Evolutionary conservation across 352 stramenopile species (phyloP).

Genomic region (Aphanomyces invadans): DNA sequence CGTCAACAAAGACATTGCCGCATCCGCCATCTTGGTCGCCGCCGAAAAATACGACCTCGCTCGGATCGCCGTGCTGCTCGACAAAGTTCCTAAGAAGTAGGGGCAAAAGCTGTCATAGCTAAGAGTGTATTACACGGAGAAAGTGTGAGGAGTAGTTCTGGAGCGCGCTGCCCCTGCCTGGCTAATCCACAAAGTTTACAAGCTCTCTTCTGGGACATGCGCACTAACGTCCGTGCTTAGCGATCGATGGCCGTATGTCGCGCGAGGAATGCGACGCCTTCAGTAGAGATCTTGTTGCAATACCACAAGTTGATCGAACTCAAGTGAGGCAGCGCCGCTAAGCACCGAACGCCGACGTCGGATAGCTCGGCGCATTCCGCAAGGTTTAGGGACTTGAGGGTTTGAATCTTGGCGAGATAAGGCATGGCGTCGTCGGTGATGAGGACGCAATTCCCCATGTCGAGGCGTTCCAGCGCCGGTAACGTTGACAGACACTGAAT

Average conservation of each 20-base stretch:
- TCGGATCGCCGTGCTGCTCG: conserved; percentile 47
- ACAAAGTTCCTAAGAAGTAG: conserved; percentile 55
- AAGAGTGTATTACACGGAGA: too few species aligned
- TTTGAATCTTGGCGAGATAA: conserved; percentile 37
- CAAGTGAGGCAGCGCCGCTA: conserved; percentile 43
- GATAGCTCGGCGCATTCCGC: conserved; percentile 65
- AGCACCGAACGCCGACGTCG: conserved; percentile 42
- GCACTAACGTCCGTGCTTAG: not conserved
- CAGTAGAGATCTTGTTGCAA: conserved; percentile 60
- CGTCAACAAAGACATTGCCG: conserved; percentile 39
- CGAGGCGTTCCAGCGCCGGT: conserved; percentile 48
- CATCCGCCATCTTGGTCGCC: conserved; percentile 53
- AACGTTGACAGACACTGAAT: conserved; percentile 46
- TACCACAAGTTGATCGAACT: conserved; percentile 72
- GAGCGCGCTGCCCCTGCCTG: too few species aligned
- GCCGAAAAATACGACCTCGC: conserved; percentile 76
- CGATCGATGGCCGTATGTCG: conserved; percentile 9
- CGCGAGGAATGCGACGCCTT: conserved; percentile 40
- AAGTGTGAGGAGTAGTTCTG: too few species aligned
- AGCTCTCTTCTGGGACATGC: too few species aligned
- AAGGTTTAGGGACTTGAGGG: conserved; percentile 60
- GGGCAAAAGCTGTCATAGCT: not conserved
- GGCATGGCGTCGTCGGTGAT: conserved; percentile 56
- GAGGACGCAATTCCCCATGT: conserved; percentile 75
- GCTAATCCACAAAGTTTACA: too few species aligned